phyloP scores from a whole-genome alignment of 139 green algal species.

The Tetradesmus obliquus region DNA sequence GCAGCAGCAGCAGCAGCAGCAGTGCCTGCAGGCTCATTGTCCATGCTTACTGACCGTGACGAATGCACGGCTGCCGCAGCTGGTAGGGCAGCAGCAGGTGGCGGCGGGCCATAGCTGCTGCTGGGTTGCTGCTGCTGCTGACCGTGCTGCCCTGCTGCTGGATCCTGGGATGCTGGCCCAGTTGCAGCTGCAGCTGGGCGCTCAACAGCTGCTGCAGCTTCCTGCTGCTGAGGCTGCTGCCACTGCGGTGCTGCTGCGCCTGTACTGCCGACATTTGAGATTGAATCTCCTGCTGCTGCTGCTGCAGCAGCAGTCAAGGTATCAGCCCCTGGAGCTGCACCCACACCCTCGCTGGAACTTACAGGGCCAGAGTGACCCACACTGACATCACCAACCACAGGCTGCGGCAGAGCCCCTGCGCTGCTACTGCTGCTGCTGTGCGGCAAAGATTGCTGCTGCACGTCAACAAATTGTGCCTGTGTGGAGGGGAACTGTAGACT shows the following conservation, averaged over 20 bases:
- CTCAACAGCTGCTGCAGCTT: background rate
- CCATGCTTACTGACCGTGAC: background rate
- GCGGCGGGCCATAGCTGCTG: background rate
- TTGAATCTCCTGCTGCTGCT: background rate
- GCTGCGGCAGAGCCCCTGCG: background rate
- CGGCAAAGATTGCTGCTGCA: background rate
- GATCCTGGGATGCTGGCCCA: background rate
- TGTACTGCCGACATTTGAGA: background rate
- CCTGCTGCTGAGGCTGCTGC: background rate
- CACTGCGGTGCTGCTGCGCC: background rate
- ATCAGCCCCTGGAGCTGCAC: background rate
- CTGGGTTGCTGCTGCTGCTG: background rate
- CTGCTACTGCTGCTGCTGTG: background rate
- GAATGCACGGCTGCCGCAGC: background rate
- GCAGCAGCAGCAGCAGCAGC: background rate
- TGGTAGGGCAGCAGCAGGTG: background rate
- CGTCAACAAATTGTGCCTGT: background rate
- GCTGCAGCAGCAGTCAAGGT: background rate
- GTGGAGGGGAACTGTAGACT: background rate
- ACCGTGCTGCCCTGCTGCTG: background rate
- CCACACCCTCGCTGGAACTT: background rate
- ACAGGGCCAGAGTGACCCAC: background rate
- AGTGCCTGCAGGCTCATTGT: conserved; percentile 25
- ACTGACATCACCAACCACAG: background rate
- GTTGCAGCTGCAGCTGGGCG: background rate